Base-by-base conservation (phyloP, 2,329 filamentous ascomycete genomes). In the Tolypocladium tropicale region DNA sequence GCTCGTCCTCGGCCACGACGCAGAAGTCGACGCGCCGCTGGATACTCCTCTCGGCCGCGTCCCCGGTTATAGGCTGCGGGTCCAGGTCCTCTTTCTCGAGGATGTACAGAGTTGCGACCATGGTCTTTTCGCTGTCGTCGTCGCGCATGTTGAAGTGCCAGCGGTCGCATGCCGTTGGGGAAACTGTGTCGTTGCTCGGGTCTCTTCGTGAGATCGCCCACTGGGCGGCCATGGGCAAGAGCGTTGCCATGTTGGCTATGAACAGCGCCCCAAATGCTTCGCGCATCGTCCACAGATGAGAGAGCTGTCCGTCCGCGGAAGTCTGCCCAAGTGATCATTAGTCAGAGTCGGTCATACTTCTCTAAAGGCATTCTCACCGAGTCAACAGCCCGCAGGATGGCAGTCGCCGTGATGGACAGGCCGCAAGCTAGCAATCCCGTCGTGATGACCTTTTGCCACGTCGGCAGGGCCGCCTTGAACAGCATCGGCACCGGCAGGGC, bases 11-110 rank as follows among this genome's bases (percentile, higher is more conserved):
- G 34, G 54, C 46, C 33, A 37, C 33, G 41, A 61, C 59, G 30
- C 36, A 58, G 43, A 59, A 55, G 33, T 61, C 59, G 18, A 61
- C 53, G 23, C 57, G 56, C 28, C 56, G 52, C 56, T 61, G 54
- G 46, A 61, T 61, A 9, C 43, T 52, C 36, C 5, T 28, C 18
- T 51, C 46, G 25, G 23, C 12, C 46, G 50, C 43, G 16, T 14
- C 23, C 21, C 30, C 41, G 18, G 28, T 6, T 6, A 14, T 33
- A 6, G 36, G 34, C 11, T 21, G 34, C 14, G 3, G 50, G 32
- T 33, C 49, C n/a, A 14, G 23, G 25, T 39, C 56, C 50, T 5
- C 12, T 32, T 41, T 48, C 36, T 39, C 55, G 51, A 4, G 30
- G 14, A 53, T 12, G 28, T 55, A 56, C 21, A 56, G 28, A 14